A percentile compares a stretch with the other conserved stretches of the same genome.
Conservation (phyloP, 2,329 filamentous ascomycete genomes). For the Pseudocercospora cruenta region DNA sequence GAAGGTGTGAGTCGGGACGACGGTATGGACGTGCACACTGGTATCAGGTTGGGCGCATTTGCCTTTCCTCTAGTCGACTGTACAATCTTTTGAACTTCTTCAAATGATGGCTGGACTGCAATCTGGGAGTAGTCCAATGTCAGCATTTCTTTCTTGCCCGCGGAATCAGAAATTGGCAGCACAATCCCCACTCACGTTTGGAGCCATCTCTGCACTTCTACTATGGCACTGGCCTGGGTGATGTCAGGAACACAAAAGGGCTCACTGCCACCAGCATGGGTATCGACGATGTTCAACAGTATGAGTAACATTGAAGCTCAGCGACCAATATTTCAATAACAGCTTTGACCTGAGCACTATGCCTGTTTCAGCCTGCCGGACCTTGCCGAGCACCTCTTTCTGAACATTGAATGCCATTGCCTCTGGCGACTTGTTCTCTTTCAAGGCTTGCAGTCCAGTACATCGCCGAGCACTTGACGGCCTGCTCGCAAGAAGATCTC, state of each 20-base stretch:
- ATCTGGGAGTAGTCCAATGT: constrained; percentile 38
- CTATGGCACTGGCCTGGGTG: constrained; percentile 37
- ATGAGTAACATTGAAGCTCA: neutral
- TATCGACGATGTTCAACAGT: neutral
- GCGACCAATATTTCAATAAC: neutral
- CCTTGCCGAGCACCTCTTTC: constrained; percentile 2
- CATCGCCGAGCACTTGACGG: too few relatives aligned
- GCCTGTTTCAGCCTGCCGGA: constrained; percentile 19
- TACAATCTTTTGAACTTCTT: constrained; percentile 62
- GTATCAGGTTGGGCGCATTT: constrained; percentile 75
- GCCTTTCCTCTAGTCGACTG: constrained; percentile 53
- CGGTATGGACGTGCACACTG: constrained; percentile 80
- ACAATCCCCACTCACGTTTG: constrained; percentile 6
- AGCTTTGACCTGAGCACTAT: neutral
- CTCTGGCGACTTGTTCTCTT: neutral
- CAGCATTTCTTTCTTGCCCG: neutral
- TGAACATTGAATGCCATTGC: neutral
- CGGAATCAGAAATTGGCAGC: neutral
- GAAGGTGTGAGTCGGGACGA: constrained; percentile 94
- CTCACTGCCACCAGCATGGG: constrained; percentile 4
- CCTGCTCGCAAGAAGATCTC: neutral
- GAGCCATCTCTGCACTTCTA: constrained; percentile 16
- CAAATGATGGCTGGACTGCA: constrained; percentile 62
- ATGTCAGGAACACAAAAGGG: constrained; percentile 38
- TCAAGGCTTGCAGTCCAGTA: neutral